Evolutionary conservation across 2,329 filamentous ascomycete genomes (phyloP).

Genomic region (Pezicula carpinea): DNA sequence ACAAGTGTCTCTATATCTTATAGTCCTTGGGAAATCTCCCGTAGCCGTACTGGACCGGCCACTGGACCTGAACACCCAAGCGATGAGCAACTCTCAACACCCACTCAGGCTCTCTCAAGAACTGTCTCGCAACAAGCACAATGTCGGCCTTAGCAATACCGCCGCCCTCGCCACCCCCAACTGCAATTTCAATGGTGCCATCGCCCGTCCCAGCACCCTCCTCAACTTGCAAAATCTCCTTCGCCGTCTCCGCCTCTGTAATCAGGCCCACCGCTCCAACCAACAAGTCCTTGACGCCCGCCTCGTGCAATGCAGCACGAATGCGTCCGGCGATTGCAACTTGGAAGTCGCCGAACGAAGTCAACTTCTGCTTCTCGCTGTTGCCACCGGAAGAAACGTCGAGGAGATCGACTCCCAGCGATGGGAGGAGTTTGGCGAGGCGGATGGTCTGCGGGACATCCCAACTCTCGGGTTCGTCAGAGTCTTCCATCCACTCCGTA

Average conservation of each 20-base stretch:
- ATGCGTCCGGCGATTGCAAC: slow-evolving; percentile 65
- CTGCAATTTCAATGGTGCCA: background rate
- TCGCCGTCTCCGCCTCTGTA: slow-evolving; percentile 44
- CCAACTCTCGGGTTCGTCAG: slow-evolving; percentile 8
- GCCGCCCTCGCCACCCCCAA: slow-evolving; percentile 1
- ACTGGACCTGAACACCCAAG: slow-evolving; percentile 63
- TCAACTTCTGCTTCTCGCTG: slow-evolving; percentile 54
- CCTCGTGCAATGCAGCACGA: slow-evolving; percentile 57
- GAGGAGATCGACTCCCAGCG: slow-evolving; percentile 73
- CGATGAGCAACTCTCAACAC: slow-evolving; percentile 68
- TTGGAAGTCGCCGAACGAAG: slow-evolving; percentile 62
- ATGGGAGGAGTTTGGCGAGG: slow-evolving; percentile 66
- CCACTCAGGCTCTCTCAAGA: slow-evolving; percentile 74
- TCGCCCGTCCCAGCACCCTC: background rate
- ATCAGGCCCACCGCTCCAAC: slow-evolving; percentile 74
- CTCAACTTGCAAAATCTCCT: slow-evolving; percentile 8
- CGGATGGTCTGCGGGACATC: slow-evolving; percentile 35
- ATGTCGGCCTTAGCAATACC: slow-evolving; percentile 48
- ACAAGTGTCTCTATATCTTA: slow-evolving; percentile 15
- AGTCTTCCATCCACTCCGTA: slow-evolving; percentile 56
- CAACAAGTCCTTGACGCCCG: slow-evolving; percentile 47
- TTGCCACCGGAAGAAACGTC: slow-evolving; percentile 78
- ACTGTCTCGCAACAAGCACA: slow-evolving; percentile 65
- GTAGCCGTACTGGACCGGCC: slow-evolving; percentile 40
- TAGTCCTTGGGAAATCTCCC: slow-evolving; percentile 20